These are phyloP conservation scores for Hymenoscyphus linearis DNA, from an alignment of 2,329 filamentous ascomycete species.

Conservation along the genomic window DNA sequence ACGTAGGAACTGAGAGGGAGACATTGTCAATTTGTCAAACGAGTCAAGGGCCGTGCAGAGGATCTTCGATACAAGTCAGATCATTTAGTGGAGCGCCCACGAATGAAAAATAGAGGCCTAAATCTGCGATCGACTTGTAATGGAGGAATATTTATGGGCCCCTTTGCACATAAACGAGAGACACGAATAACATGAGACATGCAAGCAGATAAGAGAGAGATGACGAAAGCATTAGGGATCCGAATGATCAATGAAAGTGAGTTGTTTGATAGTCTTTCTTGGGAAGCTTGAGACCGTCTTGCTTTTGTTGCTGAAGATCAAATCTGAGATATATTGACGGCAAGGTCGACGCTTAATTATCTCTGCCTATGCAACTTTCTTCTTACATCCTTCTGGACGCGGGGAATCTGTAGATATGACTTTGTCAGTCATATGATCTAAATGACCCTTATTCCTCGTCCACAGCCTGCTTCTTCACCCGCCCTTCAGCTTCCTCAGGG, in stretches of 20 bases:
- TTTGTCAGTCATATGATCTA: neutral
- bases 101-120: neutral
- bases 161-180: neutral
- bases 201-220: neutral
- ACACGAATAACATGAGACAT: neutral
- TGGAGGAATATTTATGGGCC: neutral
- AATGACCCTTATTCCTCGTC: neutral
- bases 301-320: no score
- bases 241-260: neutral
- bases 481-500: constrained; percentile 30
- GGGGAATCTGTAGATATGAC: no score
- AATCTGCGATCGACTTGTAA: neutral
- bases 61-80: neutral
- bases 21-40: neutral
- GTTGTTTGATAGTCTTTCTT: no score
- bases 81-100: neutral
- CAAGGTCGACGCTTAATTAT: no score
- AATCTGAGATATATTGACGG: no score
- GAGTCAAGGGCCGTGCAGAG: neutral
- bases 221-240: neutral
- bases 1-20: neutral
- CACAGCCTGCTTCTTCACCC: constrained; percentile 10
- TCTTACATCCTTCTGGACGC: no score
- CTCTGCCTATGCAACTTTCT: no score
- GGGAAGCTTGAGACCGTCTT: no score